Evolutionary conservation across 2,329 filamentous ascomycete species (phyloP).

Genomic region (Colletotrichum endophyticum): DNA sequence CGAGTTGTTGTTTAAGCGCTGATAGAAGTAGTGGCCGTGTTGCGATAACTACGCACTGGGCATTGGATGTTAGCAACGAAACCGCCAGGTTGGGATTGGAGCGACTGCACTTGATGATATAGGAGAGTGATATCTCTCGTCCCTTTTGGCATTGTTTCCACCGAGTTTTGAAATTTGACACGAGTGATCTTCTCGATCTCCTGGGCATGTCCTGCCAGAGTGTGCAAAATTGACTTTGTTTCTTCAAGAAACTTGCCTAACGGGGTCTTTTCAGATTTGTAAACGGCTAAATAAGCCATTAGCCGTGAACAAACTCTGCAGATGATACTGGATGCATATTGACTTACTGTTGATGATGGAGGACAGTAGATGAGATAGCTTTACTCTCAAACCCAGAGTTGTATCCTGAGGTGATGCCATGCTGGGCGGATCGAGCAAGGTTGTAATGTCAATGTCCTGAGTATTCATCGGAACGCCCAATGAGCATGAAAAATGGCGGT

Average conservation of each 20-base stretch:
- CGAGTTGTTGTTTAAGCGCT: slow-evolving; percentile 39
- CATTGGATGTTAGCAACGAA: not conserved
- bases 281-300: slow-evolving; percentile 31
- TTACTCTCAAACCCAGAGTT: slow-evolving; percentile 37
- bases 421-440: slow-evolving; percentile 27
- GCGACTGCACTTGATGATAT: slow-evolving; percentile 39
- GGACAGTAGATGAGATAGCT: slow-evolving; percentile 37
- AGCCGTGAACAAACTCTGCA: not conserved
- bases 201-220: slow-evolving; percentile 38
- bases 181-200: slow-evolving; percentile 42
- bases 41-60: slow-evolving; percentile 42
- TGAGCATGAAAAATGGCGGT: slow-evolving; percentile 42
- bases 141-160: slow-evolving; percentile 35
- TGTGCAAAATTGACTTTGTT: slow-evolving; percentile 39
- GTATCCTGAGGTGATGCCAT: slow-evolving; percentile 30
- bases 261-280: slow-evolving; percentile 36
- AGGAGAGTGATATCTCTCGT: slow-evolving; percentile 41
- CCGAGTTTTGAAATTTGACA: slow-evolving; percentile 35
- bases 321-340: not conserved
- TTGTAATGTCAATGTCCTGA: slow-evolving; percentile 42
- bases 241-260: slow-evolving; percentile 35
- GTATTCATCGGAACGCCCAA: slow-evolving; percentile 41
- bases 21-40: slow-evolving; percentile 42
- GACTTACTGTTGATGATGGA: slow-evolving; percentile 38
- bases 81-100: not conserved